These are phyloP conservation scores for Tilletia walkeri DNA, from an alignment of 1,284 basidiomycete species.

Conservation along the genomic window DNA sequence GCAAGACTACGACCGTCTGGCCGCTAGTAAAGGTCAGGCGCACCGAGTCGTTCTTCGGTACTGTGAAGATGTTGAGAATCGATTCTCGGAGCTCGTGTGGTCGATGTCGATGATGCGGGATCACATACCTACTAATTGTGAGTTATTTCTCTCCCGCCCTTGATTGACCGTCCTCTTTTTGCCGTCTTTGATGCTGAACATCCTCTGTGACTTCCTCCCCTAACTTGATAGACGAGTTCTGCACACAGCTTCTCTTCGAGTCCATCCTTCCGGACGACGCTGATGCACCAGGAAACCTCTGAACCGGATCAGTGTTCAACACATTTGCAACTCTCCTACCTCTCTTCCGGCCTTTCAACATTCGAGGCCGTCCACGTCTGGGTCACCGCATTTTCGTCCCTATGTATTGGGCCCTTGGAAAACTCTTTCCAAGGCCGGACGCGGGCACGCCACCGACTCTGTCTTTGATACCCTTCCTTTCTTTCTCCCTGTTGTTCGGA, in stretches of 20 bases:
- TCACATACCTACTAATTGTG: slow-evolving; percentile 45
- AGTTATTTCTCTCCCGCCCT: slow-evolving; percentile 17
- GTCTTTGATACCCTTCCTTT: no score
- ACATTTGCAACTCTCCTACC: no score
- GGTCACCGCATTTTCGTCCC: no score
- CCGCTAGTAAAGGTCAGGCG: slow-evolving; percentile 45
- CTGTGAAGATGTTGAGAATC: slow-evolving; percentile 59
- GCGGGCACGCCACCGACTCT: no score
- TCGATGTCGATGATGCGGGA: slow-evolving; percentile 45
- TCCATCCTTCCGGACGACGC: slow-evolving; percentile 25
- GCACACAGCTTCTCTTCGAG: slow-evolving; percentile 40
- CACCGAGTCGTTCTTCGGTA: slow-evolving; percentile 58
- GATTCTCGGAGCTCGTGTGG: slow-evolving; percentile 60
- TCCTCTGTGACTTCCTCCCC: not conserved
- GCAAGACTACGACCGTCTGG: not conserved
- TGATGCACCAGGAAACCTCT: no score
- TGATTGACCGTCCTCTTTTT: not conserved
- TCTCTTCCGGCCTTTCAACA: no score
- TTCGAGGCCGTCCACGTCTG: no score
- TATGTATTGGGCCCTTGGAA: no score
- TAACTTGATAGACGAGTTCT: slow-evolving; percentile 34
- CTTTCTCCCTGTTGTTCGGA: no score
- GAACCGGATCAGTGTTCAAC: no score
- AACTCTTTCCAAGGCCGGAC: no score
- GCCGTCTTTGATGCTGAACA: not conserved